These are phyloP conservation scores for Penicillium longicatenatum DNA, from an alignment of 495 filamentous ascomycete genomes.

Conservation along the genomic window DNA sequence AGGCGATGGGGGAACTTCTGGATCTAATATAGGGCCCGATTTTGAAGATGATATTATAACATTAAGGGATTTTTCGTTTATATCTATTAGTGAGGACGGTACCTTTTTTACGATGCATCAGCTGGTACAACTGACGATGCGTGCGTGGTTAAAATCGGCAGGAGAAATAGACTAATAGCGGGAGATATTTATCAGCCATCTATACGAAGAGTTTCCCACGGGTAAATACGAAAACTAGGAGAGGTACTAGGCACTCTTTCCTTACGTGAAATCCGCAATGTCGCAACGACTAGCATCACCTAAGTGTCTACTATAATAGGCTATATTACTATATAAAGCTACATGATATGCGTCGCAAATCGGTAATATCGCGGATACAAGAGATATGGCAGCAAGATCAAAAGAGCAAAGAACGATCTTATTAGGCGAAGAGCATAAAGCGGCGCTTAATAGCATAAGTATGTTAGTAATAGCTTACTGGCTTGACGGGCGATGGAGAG, in stretches of 20 bases:
- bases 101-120: slow-evolving; percentile 19
- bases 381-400: no score
- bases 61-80: slow-evolving; percentile 44
- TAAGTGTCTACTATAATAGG: slow-evolving; percentile 17
- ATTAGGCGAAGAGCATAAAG: no score
- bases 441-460: no score
- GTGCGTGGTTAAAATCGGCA: slow-evolving; percentile 30
- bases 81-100: slow-evolving; percentile 23
- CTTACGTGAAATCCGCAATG: no score
- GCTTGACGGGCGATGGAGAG: no score
- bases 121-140: no score
- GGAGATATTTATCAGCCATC: slow-evolving; percentile 36
- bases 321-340: slow-evolving; percentile 23
- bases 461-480: no score
- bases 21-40: no score
- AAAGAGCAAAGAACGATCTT: no score
- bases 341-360: no score
- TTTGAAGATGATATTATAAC: slow-evolving; percentile 42
- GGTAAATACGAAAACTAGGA: slow-evolving; percentile 1
- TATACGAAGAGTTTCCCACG: slow-evolving; percentile 15
- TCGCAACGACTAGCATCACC: slow-evolving; percentile 14
- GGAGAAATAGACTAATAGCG: slow-evolving; percentile 34
- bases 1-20: not conserved
- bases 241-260: slow-evolving; percentile 17
- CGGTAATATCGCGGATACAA: no score